Evolutionary conservation across 306 rosid species (phyloP).

Genomic region (Fagus crenata): DNA sequence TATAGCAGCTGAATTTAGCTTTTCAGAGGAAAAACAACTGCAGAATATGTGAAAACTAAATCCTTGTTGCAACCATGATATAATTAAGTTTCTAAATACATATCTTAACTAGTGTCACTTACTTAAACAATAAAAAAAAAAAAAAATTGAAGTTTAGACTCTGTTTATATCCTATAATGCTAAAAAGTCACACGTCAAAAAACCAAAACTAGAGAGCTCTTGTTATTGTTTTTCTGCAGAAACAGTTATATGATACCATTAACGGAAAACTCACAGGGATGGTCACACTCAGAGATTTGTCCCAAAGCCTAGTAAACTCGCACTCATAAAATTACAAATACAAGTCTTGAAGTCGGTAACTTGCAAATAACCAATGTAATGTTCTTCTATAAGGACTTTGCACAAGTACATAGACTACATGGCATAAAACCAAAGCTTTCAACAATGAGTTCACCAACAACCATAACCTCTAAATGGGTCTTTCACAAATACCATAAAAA

Average conservation of each 20-base stretch:
- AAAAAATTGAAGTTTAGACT: background rate
- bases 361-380: background rate
- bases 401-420: constrained; percentile 24
- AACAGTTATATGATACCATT: no score
- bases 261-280: no score
- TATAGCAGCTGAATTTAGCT: background rate
- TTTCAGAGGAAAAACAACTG: background rate
- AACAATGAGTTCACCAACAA: background rate
- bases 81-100: background rate
- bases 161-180: background rate
- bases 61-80: background rate
- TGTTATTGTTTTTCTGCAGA: background rate
- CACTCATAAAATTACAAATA: background rate
- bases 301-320: background rate
- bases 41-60: background rate
- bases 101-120: background rate
- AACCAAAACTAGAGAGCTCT: background rate
- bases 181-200: background rate
- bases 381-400: constrained; percentile 28
- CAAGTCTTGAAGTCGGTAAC: constrained; percentile 4
- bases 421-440: background rate
- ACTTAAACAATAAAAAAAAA: no score
- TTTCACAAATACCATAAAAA: background rate
- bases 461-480: background rate
- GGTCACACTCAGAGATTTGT: no score